Conservation (phyloP, 306 rosid genomes). For the Crotalaria pallida region DNA sequence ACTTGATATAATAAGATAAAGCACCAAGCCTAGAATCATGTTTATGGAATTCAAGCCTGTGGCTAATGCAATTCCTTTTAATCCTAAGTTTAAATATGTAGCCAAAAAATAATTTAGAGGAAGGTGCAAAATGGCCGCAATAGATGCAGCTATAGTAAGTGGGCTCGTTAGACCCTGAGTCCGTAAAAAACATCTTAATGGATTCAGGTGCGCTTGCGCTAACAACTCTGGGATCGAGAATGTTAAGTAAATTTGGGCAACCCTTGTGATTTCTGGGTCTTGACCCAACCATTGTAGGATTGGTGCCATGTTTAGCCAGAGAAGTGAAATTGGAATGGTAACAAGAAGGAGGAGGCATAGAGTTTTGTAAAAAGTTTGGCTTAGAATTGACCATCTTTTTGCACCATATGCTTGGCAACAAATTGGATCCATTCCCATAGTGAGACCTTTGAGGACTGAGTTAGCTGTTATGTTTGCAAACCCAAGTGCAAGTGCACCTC, state of each 20-base stretch:
- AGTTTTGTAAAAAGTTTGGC: slow-evolving; percentile 64
- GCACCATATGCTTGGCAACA: slow-evolving; percentile 93
- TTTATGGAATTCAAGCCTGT: slow-evolving; percentile 63
- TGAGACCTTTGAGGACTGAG: slow-evolving; percentile 61
- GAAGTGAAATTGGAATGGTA: slow-evolving; percentile 46
- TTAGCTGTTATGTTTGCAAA: slow-evolving; percentile 68
- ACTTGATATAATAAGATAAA: slow-evolving; percentile 44
- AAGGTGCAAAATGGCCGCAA: slow-evolving; percentile 56
- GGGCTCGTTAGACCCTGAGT: slow-evolving; percentile 68
- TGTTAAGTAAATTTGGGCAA: slow-evolving; percentile 59
- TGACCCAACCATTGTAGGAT: slow-evolving; percentile 63
- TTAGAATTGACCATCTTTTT: slow-evolving; percentile 56
- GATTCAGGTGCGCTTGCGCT: slow-evolving; percentile 67
- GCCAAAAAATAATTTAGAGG: slow-evolving; percentile 55
- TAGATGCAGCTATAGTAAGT: slow-evolving; percentile 51
- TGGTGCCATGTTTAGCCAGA: slow-evolving; percentile 63
- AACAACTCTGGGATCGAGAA: slow-evolving; percentile 71
- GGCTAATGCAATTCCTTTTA: slow-evolving; percentile 60
- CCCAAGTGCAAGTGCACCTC: slow-evolving; percentile 73
- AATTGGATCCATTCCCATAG: slow-evolving; percentile 81
- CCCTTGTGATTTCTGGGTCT: slow-evolving; percentile 55
- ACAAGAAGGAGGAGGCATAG: slow-evolving; percentile 57
- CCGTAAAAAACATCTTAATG: slow-evolving; percentile 57
- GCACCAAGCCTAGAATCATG: slow-evolving; percentile 49
- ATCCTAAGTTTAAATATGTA: slow-evolving; percentile 51